Conservation (phyloP, 73 alveolate species). For the Paramecium octaurelia region DNA sequence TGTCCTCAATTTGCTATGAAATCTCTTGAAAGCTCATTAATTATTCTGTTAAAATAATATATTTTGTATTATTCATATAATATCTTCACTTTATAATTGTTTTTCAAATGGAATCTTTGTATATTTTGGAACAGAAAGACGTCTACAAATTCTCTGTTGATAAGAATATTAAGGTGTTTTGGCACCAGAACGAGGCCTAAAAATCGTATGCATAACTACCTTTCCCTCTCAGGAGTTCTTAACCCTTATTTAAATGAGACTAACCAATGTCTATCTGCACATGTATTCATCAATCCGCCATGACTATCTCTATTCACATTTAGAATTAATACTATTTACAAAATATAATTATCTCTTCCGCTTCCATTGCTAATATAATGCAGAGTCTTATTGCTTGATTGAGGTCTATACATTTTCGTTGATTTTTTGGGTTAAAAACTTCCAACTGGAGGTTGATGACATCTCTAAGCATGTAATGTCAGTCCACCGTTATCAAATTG, state of each 20-base stretch:
- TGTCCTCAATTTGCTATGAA: neutral
- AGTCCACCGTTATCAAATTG: constrained; percentile 51
- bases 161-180: neutral
- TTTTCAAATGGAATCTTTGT: neutral
- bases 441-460: constrained; percentile 12
- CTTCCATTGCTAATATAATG: constrained; percentile 55
- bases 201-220: neutral
- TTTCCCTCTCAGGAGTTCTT: constrained; percentile 4
- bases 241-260: neutral
- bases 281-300: constrained; percentile 29
- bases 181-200: constrained; percentile 30
- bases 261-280: neutral
- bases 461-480: neutral
- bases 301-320: neutral
- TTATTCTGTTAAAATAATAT: neutral
- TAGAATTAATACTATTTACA: constrained; percentile 21
- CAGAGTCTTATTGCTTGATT: constrained; percentile 18
- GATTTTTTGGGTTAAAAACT: constrained; percentile 7
- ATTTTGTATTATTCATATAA: neutral
- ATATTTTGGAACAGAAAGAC: neutral
- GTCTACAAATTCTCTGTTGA: neutral
- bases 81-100: neutral
- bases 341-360: constrained; percentile 55
- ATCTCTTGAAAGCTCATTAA: constrained; percentile 6
- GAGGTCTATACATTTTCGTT: neutral